Conservation (phyloP, 768 basidiomycete species). For the Chlorophyllum brunneum region DNA sequence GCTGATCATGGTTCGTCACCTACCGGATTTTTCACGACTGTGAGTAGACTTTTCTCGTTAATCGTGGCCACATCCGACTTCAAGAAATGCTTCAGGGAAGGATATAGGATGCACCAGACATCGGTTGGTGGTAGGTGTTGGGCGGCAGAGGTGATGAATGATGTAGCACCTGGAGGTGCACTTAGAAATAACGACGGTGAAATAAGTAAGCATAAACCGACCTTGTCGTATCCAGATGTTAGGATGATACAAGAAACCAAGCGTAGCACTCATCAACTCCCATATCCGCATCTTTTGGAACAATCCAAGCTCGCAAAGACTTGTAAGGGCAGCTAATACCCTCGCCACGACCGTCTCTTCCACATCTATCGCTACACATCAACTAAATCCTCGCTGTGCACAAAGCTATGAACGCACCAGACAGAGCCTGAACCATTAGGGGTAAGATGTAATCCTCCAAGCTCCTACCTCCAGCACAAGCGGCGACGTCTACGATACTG, state of each 20-base stretch:
- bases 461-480: slow-evolving; percentile 86
- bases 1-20: slow-evolving; percentile 20
- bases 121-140: slow-evolving; percentile 82
- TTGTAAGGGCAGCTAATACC: slow-evolving; percentile 84
- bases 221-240: slow-evolving; percentile 96
- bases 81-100: slow-evolving; percentile 81
- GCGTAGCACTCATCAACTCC: slow-evolving; percentile 87
- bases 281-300: slow-evolving; percentile 95
- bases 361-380: slow-evolving; percentile 53
- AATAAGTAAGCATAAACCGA: slow-evolving; percentile 20
- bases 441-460: slow-evolving; percentile 97
- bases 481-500: slow-evolving; percentile 92
- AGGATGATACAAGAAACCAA: slow-evolving; percentile 93
- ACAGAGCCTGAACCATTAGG: slow-evolving; percentile 91
- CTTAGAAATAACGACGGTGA: slow-evolving; percentile 1
- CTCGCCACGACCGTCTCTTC: slow-evolving; percentile 93
- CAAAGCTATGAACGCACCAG: slow-evolving; percentile 49
- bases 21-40: slow-evolving; percentile 77
- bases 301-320: slow-evolving; percentile 83
- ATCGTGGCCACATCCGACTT: slow-evolving; percentile 78
- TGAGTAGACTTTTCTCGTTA: slow-evolving; percentile 70
- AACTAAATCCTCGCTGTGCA: not conserved
- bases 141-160: slow-evolving; percentile 85
- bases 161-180: slow-evolving; percentile 61
- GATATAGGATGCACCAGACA: slow-evolving; percentile 96